phyloP scores from a whole-genome alignment of 2,329 filamentous ascomycete genomes.

The Fusarium pininemorale region DNA sequence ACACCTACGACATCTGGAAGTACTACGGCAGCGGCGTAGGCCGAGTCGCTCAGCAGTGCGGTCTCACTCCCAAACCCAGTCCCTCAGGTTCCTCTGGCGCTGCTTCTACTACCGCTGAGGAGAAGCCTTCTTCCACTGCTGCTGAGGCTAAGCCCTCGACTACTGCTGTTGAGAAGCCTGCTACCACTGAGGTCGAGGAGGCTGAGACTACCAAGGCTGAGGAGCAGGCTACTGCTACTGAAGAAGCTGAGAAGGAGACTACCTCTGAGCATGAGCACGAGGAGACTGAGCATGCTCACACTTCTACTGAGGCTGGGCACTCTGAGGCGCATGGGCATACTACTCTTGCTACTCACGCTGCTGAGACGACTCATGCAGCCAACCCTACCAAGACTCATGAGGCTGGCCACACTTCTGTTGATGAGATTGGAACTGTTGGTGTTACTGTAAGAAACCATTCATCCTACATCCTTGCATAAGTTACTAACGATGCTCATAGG shows the following conservation, averaged over 20 bases:
- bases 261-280: neutral
- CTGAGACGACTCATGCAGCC: neutral
- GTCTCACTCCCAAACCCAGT: conserved; percentile 28
- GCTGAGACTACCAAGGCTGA: neutral
- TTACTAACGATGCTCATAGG: neutral
- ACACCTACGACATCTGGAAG: conserved; percentile 55
- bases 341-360: neutral
- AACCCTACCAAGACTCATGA: neutral
- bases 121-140: neutral
- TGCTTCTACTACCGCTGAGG: neutral
- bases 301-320: neutral
- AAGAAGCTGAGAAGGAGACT: neutral
- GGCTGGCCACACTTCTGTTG: neutral
- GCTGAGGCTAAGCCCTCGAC: neutral
- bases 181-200: neutral
- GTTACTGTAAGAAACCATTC: conserved; percentile 2
- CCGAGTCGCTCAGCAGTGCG: conserved; percentile 46
- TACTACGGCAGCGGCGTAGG: conserved; percentile 52
- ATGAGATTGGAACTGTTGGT: conserved; percentile 22
- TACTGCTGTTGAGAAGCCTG: neutral
- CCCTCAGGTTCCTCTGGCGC: conserved; percentile 20
- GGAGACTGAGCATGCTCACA: neutral
- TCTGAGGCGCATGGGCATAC: neutral
- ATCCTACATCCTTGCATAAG: neutral
- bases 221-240: neutral